Conservation (phyloP, 176 grass and related monocot species). For the Zoysia japonica region DNA sequence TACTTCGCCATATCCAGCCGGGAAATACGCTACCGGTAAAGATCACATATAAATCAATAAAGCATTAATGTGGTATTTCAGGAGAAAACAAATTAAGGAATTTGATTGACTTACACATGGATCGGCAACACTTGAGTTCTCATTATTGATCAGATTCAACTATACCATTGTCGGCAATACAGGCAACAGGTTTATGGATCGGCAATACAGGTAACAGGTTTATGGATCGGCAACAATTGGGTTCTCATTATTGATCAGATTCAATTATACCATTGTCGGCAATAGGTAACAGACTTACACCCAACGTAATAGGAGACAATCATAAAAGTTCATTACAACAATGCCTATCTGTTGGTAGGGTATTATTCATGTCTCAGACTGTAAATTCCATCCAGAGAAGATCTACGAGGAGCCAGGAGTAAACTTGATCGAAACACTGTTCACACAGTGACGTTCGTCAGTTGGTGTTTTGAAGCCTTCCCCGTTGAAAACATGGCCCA, state of each 20-base stretch:
- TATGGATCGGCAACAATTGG: neutral
- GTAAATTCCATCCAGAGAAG: neutral
- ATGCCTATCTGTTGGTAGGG: neutral
- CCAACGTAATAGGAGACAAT: neutral
- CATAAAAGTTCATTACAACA: neutral
- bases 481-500: conserved; percentile 86
- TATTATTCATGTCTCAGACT: conserved; percentile 20
- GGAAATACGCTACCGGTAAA: no score
- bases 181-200: no score
- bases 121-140: no score
- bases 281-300: neutral
- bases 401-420: conserved; percentile 46
- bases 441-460: conserved; percentile 85
- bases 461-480: conserved; percentile 85
- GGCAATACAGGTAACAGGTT: no score
- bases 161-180: no score
- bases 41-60: no score
- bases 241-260: neutral
- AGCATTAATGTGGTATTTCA: no score
- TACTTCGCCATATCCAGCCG: no score
- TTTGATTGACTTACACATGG: no score
- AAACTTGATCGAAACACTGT: conserved; percentile 79
- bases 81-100: no score
- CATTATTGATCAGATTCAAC: no score
- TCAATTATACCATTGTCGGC: neutral